Percentiles rank a stretch among this genome's conserved stretches.
Evolutionary conservation across 2,329 filamentous ascomycete species (phyloP).

Genomic region (Aspergillus versicolor): DNA sequence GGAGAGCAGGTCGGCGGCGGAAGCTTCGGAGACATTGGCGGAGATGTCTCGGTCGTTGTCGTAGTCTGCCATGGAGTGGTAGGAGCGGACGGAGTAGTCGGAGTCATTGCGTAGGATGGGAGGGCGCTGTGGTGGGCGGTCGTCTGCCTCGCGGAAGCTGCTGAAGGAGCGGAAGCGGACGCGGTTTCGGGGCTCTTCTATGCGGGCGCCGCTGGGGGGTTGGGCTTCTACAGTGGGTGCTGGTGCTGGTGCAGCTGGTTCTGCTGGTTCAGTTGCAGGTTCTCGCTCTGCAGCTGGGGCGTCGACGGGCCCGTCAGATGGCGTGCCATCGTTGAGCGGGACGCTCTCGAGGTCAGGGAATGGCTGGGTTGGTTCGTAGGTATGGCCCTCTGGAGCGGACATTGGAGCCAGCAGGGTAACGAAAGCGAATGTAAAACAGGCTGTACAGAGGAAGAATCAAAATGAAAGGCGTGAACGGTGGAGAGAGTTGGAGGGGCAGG

Average conservation of each 20-base stretch:
- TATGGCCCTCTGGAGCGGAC: neutral
- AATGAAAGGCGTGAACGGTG: neutral
- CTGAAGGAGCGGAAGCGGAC: constrained; percentile 23
- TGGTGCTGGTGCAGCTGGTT: neutral
- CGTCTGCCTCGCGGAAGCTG: constrained; percentile 10
- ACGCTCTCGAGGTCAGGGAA: neutral
- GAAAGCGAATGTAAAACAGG: neutral
- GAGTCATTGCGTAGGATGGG: constrained; percentile 15
- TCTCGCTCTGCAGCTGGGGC: neutral
- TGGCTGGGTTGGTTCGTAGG: neutral
- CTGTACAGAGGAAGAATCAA: neutral
- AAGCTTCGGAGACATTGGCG: constrained; percentile 11
- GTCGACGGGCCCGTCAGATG: too few relatives aligned
- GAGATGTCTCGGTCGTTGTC: constrained; percentile 2
- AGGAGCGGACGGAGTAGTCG: constrained; percentile 18
- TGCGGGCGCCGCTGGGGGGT: neutral
- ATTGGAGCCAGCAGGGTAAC: neutral
- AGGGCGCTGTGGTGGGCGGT: neutral
- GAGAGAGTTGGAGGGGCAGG: neutral
- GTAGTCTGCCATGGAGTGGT: constrained; percentile 14
- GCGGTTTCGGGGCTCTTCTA: constrained; percentile 4
- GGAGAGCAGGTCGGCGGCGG: neutral
- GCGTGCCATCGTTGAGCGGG: neutral
- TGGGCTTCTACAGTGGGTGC: neutral
- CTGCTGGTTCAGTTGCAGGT: too few relatives aligned